These are phyloP conservation scores for Chlorella variabilis DNA, from an alignment of 163 green algal genomes.

Conservation along the genomic window DNA sequence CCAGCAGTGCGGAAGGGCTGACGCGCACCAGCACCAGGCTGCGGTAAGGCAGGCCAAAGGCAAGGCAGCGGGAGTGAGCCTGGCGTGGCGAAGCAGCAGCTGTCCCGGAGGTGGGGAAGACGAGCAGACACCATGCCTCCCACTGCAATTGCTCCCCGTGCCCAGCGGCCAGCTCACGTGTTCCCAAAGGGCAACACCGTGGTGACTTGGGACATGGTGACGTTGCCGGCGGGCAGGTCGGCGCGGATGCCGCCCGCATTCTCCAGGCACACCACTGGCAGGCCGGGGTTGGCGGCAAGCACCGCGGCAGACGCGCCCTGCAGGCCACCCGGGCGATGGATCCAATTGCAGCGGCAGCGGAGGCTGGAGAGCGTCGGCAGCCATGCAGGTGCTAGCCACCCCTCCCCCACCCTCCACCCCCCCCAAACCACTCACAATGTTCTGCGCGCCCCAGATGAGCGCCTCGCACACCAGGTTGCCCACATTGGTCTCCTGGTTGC, in stretches of 20 bases:
- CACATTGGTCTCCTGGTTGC: conserved; percentile 28
- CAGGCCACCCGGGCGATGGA: too few species aligned
- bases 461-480: conserved; percentile 15
- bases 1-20: background rate
- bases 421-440: background rate
- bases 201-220: background rate
- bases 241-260: conserved; percentile 4
- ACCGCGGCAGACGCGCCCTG: background rate
- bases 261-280: conserved; percentile 8
- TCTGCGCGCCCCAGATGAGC: background rate
- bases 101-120: too few species aligned
- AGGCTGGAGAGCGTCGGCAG: too few species aligned
- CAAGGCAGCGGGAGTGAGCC: too few species aligned
- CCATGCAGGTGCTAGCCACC: too few species aligned
- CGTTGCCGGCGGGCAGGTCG: conserved; percentile 12
- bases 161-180: too few species aligned
- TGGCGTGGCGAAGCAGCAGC: too few species aligned
- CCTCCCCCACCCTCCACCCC: background rate
- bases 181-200: conserved; percentile 18
- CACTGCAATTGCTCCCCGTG: too few species aligned
- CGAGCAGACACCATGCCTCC: too few species aligned
- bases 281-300: conserved; percentile 4
- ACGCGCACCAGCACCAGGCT: conserved; percentile 14
- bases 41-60: background rate
- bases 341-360: too few species aligned